Evolutionary conservation across 805 yeast species (phyloP).

Genomic region (Wickerhamia fluorescens): DNA sequence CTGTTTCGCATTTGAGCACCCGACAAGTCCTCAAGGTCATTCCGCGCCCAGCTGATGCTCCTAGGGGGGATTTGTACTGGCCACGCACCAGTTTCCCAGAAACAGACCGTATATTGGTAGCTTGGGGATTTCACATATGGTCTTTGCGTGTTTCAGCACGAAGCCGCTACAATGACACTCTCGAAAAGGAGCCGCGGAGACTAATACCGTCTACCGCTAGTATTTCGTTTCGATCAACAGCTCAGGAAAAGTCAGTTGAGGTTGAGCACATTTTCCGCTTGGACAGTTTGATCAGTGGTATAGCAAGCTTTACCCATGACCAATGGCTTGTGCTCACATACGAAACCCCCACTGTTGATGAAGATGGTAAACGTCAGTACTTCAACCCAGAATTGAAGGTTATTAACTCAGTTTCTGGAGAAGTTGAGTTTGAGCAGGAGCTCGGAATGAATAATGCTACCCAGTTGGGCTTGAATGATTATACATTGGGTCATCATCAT

Average conservation of each 20-base stretch:
- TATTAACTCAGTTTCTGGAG: slow-evolving; percentile 57
- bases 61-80: slow-evolving; percentile 74
- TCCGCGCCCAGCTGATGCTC: slow-evolving; percentile 48
- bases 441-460: slow-evolving; percentile 53
- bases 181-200: slow-evolving; percentile 4
- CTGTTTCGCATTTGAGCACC: slow-evolving; percentile 52
- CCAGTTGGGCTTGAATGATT: slow-evolving; percentile 72
- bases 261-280: slow-evolving; percentile 42
- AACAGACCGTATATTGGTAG: slow-evolving; percentile 59
- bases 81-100: slow-evolving; percentile 69
- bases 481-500: slow-evolving; percentile 48
- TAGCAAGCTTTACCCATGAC: slow-evolving; percentile 69
- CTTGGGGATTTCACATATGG: slow-evolving; percentile 84
- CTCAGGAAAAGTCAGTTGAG: slow-evolving; percentile 37
- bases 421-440: slow-evolving; percentile 74
- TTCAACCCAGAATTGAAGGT: slow-evolving; percentile 71
- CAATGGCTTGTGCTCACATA: slow-evolving; percentile 55
- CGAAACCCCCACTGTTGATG: slow-evolving; percentile 29
- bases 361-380: slow-evolving; percentile 15
- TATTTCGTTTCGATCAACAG: slow-evolving; percentile 38
- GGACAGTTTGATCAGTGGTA: slow-evolving; percentile 62
- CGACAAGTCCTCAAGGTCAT: slow-evolving; percentile 44
- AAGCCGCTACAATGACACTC: slow-evolving; percentile 4
- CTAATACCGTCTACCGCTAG: slow-evolving; percentile 49
- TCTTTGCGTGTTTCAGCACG: slow-evolving; percentile 38